Base-by-base conservation (phyloP, 2,329 filamentous ascomycete species). In the Venturia aucupariae region DNA sequence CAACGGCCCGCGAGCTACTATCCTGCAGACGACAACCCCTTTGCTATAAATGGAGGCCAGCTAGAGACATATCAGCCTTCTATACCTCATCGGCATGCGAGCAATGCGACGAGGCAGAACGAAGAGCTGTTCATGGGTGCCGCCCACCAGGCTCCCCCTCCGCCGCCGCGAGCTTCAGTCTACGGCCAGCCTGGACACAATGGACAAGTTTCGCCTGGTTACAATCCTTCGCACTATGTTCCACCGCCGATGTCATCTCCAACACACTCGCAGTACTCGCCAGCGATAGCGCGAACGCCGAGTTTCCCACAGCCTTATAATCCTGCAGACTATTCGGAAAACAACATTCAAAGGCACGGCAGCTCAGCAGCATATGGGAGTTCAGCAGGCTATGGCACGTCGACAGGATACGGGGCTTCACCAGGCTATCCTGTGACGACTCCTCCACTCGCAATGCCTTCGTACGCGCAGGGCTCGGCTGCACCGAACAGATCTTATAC, bases 121-220 rank as follows among this genome's bases (percentile, higher is more conserved):
- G 86, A 88, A 69, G 87, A 90, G 75, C 78, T 88, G 66, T 90
- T 88, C 77, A 77, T 89, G 69, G 78, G 72, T 65, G 69, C 68
- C 32, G 42, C 44, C 27, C 24, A 39, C 55, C 66, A 64, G 63
- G 22, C 46, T 24, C 68, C 66, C 72, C 62, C 72, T 73, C 68
- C 75, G 70, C 69, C 70, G 66, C 71, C 70, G 61, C 63, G 68
- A 63, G 65, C 71, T 55, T 60, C 65, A 60, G 44, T 51, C 61
- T 51, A 62, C 60, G 19, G 54, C 63, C 59, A 61, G 57, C n/a
- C 35, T n/a, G 38, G 39, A 15, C 22, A 42, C 70, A 51, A 69
- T 59, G 41, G 30, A 19, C 27, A 48, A 22, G 27, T 35, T 48
- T 39, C 75, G 73, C 74, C 22, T 69, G 39, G 80, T 54, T 88